Evolutionary conservation across 2,329 filamentous ascomycete species (phyloP), one percentile per base, ranked within the genome.

Genomic region (Cordyceps javanica): DNA sequence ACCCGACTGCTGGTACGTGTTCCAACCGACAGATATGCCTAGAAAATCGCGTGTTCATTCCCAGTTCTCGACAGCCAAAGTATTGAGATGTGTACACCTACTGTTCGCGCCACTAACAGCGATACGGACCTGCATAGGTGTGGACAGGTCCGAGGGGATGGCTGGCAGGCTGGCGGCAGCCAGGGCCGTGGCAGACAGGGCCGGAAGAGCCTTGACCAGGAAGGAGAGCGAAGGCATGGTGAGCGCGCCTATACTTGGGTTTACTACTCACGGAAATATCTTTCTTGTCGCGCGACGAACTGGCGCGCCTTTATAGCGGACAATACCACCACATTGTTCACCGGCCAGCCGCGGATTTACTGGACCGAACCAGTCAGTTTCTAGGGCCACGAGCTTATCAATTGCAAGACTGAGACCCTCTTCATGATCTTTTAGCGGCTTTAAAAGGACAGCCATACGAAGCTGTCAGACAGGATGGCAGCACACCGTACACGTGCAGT

Each of bases 11-110:
- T 73, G 60, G 63, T 82, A 83, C 0, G 81, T 84, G 63, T 83
- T 83, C 81, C 81, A 84, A 1, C 75, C 79, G 36, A 84, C 69
- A 0, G 77, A 77, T 7, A 82, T 72, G 34, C 75, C 79, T 82
- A 19, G 19, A 44, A 2, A 30, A 8, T 41, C 5, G 36, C 11
- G 11, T 28, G 9, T 23, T 44, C n/a, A 30, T 32, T 26, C 16
- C 14, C 9, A 11, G 8, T 9, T 21, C 25, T 19, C 4, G 9
- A 10, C 53, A 58, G 52, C 54, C 7, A 54, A 32, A 56, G 55
- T 6, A n/a, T 34, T 25, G 23, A 23, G 26, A 14, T 39, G 11
- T 2, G n/a, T 5, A 21, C 26, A 51, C 73, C 68, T 62, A 81
- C 79, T 69, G 60, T 76, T 75, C 0, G 75, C 72, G 2, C 77